Percentiles rank a stretch among this genome's conserved stretches.
phyloP scores from a whole-genome alignment of 352 stramenopile species.

The Globisporangium megalacanthum region DNA sequence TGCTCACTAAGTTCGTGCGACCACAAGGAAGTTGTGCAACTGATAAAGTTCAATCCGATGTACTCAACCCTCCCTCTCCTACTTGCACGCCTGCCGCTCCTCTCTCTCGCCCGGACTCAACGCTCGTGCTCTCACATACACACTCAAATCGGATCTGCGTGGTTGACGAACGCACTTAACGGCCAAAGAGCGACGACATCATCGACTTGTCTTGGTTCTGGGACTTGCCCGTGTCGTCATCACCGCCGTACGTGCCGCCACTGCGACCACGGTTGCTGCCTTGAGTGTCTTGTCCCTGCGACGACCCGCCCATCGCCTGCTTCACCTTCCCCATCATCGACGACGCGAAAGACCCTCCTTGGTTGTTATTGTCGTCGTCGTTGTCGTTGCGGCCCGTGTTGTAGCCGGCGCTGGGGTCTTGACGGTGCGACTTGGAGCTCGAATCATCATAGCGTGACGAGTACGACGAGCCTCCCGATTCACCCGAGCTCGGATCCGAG shows the following conservation, averaged over 20 bases:
- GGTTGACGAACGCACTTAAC: not conserved
- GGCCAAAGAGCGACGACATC: slow-evolving; percentile 5
- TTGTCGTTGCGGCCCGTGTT: not conserved
- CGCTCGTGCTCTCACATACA: not conserved
- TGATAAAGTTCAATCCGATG: no score
- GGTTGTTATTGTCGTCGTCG: not conserved
- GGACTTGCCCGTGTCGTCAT: slow-evolving; percentile 1
- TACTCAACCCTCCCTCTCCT: not conserved
- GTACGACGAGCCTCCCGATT: no score
- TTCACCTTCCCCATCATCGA: slow-evolving; percentile 7
- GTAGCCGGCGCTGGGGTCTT: not conserved
- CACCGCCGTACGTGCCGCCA: not conserved
- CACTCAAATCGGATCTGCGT: not conserved
- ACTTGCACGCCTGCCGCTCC: not conserved
- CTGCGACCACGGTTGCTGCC: not conserved
- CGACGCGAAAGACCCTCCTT: not conserved
- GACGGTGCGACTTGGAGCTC: not conserved
- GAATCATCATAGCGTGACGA: not conserved
- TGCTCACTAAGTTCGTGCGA: not conserved
- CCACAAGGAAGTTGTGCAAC: not conserved
- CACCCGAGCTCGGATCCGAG: no score
- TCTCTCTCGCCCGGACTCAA: not conserved
- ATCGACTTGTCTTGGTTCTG: slow-evolving; percentile 6
- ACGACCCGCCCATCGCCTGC: slow-evolving; percentile 2
- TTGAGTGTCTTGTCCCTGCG: not conserved